Evolutionary conservation across 1,139 yeast genomes (phyloP).

Genomic region (Yamadazyma diddensiae): DNA sequence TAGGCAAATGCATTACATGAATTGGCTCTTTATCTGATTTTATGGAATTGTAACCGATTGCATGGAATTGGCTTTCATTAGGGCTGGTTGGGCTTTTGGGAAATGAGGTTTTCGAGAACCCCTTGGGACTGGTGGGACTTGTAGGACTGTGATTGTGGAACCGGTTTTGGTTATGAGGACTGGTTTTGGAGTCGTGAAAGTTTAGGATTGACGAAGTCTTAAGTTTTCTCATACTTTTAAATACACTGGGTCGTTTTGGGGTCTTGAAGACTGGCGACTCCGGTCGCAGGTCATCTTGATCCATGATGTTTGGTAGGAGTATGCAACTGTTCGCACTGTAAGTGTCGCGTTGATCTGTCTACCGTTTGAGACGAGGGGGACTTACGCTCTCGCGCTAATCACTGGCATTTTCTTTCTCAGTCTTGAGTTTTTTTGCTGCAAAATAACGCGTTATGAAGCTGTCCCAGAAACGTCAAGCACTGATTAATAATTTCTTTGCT

Average conservation of each 20-base stretch:
- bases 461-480: conserved; percentile 15
- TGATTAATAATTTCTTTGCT: conserved; percentile 19
- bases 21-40: conserved; percentile 26
- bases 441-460: no score
- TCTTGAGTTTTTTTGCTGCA: no score
- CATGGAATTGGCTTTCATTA: conserved; percentile 22
- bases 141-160: background rate
- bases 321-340: conserved; percentile 2
- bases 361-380: no score
- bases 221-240: conserved; percentile 22
- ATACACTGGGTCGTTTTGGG: conserved; percentile 17
- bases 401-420: no score
- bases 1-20: conserved; percentile 29
- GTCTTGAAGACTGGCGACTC: conserved; percentile 4
- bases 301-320: conserved; percentile 2
- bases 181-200: background rate
- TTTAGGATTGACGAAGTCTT: conserved; percentile 22
- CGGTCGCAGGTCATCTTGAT: no score
- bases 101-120: background rate
- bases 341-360: background rate
- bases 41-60: conserved; percentile 32
- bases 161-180: conserved; percentile 1
- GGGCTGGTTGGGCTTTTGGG: conserved; percentile 3
- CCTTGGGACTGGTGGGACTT: no score
- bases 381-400: no score